Evolutionary conservation across 805 yeast genomes (phyloP).

Genomic region (Nakazawaea molendinolei): DNA sequence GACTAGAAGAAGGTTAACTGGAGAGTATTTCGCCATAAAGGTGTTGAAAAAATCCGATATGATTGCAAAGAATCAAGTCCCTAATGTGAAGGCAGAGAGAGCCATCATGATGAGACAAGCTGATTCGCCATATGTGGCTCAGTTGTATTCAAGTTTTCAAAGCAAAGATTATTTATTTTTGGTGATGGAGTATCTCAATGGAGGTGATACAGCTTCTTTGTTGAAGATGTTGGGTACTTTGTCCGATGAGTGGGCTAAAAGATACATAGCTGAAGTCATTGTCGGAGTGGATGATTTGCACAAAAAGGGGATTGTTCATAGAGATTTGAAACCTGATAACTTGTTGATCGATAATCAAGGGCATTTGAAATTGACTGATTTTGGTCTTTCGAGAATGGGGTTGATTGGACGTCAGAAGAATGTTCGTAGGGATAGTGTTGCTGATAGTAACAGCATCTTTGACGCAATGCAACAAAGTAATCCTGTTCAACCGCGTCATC

Average conservation of each 20-base stretch:
- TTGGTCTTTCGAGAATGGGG: constrained; percentile 89
- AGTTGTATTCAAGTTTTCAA: constrained; percentile 82
- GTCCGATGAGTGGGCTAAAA: constrained; percentile 80
- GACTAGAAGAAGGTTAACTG: constrained; percentile 76
- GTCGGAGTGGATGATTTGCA: constrained; percentile 90
- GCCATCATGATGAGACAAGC: constrained; percentile 98
- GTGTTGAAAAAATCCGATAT: constrained; percentile 88
- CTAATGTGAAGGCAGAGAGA: constrained; percentile 89
- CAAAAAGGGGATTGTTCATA: constrained; percentile 81
- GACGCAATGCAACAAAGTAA: constrained; percentile 6
- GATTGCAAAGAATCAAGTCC: constrained; percentile 95
- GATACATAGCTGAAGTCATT: constrained; percentile 84
- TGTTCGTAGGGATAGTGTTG: constrained; percentile 34
- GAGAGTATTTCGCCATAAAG: constrained; percentile 93
- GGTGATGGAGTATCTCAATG: constrained; percentile 94
- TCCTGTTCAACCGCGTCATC: constrained; percentile 6
- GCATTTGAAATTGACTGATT: constrained; percentile 89
- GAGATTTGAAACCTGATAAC: constrained; percentile 95
- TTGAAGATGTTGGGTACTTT: constrained; percentile 75
- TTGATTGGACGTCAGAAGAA: constrained; percentile 71
- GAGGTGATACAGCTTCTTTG: constrained; percentile 92
- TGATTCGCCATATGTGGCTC: constrained; percentile 89
- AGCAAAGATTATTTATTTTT: constrained; percentile 78
- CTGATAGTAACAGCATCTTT: constrained; percentile 20
- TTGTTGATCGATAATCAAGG: constrained; percentile 80